A percentile compares a stretch with the other conserved stretches of the same genome.
phyloP scores from a whole-genome alignment of 495 filamentous ascomycete species.

The Hypoxylon lienhwacheense region DNA sequence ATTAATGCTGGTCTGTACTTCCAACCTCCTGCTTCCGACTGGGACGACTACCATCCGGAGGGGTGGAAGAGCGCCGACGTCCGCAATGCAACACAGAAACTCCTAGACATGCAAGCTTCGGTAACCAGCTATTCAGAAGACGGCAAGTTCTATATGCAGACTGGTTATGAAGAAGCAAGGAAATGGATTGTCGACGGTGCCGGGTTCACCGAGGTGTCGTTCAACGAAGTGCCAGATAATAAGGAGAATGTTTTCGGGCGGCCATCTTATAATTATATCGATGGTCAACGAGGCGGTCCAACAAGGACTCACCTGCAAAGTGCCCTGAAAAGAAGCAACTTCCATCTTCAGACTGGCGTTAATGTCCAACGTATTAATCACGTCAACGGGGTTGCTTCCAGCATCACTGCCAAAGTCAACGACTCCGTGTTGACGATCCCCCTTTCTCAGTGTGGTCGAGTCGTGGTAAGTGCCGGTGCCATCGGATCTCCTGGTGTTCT shows the following conservation, averaged over 20 bases:
- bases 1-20: conserved; percentile 51
- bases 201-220: conserved; percentile 54
- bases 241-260: conserved; percentile 59
- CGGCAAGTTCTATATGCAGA: conserved; percentile 57
- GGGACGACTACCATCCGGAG: conserved; percentile 59
- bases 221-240: conserved; percentile 53
- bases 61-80: conserved; percentile 63
- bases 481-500: conserved; percentile 59
- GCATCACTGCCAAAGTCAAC: conserved; percentile 43
- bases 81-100: conserved; percentile 48
- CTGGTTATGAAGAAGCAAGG: conserved; percentile 55
- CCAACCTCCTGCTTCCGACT: conserved; percentile 58
- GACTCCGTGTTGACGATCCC: conserved; percentile 50
- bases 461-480: conserved; percentile 59
- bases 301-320: conserved; percentile 59
- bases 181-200: conserved; percentile 51
- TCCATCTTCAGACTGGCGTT: conserved; percentile 53
- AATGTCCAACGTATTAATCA: conserved; percentile 55
- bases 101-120: conserved; percentile 56
- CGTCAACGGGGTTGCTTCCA: conserved; percentile 49
- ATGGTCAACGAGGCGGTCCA: conserved; percentile 59
- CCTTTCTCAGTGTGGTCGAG: conserved; percentile 51
- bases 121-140: conserved; percentile 58
- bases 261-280: conserved; percentile 55
- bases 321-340: conserved; percentile 52